A percentile compares a stretch with the other conserved stretches of the same genome.
Conservation (phyloP, 164 flowering plant genomes). For the Berberis thunbergii region DNA sequence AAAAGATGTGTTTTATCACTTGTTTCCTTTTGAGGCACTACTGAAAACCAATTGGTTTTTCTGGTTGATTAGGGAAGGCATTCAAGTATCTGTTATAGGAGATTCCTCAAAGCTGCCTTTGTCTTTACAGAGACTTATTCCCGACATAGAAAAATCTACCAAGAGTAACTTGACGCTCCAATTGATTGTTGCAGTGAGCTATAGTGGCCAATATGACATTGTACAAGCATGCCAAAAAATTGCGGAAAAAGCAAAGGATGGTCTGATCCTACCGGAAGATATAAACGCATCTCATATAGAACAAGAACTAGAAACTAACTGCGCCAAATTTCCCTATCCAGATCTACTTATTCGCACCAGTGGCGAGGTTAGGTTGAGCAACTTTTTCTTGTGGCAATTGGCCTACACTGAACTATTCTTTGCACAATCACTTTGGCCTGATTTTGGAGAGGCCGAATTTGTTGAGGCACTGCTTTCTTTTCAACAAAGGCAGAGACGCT, state of each 20-base stretch:
- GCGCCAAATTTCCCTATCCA: constrained; percentile 39
- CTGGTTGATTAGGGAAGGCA: constrained; percentile 24
- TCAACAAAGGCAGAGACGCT: constrained; percentile 59
- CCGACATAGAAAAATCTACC: constrained; percentile 31
- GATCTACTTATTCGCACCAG: constrained; percentile 74
- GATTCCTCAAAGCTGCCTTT: constrained; percentile 42
- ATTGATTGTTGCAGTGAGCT: constrained; percentile 44
- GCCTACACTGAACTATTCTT: constrained; percentile 69
- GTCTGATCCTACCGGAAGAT: constrained; percentile 30
- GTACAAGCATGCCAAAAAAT: constrained; percentile 54
- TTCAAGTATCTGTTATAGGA: constrained; percentile 43
- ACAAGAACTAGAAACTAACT: constrained; percentile 48
- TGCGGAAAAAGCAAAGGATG: constrained; percentile 44
- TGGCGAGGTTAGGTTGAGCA: constrained; percentile 64
- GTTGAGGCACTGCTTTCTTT: constrained; percentile 37
- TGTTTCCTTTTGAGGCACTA: no score
- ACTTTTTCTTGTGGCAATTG: constrained; percentile 64
- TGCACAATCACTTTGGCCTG: constrained; percentile 45
- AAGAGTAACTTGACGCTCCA: constrained; percentile 35
- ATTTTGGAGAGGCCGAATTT: constrained; percentile 45
- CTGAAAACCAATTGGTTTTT: no score
- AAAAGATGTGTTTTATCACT: no score
- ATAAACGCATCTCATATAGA: constrained; percentile 36
- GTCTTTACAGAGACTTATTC: constrained; percentile 26
- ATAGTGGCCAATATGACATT: constrained; percentile 57